phyloP scores from a whole-genome alignment of 2,329 filamentous ascomycete species.

The Endocalyx cinctus region DNA sequence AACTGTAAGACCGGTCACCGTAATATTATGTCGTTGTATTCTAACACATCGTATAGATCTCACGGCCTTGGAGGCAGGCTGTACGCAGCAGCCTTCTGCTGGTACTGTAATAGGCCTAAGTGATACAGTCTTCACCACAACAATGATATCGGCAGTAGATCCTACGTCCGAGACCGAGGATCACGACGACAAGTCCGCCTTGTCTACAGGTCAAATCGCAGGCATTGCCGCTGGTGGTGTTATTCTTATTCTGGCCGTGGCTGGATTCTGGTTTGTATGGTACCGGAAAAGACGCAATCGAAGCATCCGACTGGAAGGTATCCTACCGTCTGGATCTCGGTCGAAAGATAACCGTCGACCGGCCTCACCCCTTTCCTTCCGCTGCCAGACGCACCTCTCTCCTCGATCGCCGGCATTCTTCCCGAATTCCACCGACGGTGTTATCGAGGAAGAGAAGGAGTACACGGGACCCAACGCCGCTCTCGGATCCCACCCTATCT shows the following conservation, averaged over 20 bases:
- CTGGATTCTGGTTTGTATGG: conserved; percentile 40
- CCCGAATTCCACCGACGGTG: conserved; percentile 12
- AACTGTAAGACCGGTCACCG: conserved; percentile 42
- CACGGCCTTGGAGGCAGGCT: conserved; percentile 47
- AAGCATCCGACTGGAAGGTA: conserved; percentile 22
- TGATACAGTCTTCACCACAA: conserved; percentile 39
- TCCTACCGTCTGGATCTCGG: conserved; percentile 10
- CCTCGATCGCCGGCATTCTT: conserved; percentile 35
- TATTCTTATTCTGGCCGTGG: conserved; percentile 31
- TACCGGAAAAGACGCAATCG: conserved; percentile 40
- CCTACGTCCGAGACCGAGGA: conserved; percentile 17
- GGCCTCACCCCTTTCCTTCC: conserved; percentile 46
- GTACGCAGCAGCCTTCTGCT: conserved; percentile 39
- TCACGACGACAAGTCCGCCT: conserved; percentile 10
- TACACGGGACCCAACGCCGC: conserved; percentile 10
- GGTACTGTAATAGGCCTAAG: conserved; percentile 35
- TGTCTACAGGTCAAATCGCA: conserved; percentile 37
- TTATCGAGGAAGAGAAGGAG: conserved; percentile 26
- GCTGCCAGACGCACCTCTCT: conserved; percentile 43
- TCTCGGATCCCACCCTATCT: conserved; percentile 17
- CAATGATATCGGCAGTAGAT: conserved; percentile 29
- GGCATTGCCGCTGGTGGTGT: conserved; percentile 39
- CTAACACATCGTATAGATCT: conserved; percentile 44
- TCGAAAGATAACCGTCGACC: conserved; percentile 28
- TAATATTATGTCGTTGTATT: no score